Percentiles rank a stretch among this genome's conserved stretches.
These are phyloP conservation scores for Sclerotinia minor DNA, from an alignment of 2,329 filamentous ascomycete genomes.

Conservation along the genomic window DNA sequence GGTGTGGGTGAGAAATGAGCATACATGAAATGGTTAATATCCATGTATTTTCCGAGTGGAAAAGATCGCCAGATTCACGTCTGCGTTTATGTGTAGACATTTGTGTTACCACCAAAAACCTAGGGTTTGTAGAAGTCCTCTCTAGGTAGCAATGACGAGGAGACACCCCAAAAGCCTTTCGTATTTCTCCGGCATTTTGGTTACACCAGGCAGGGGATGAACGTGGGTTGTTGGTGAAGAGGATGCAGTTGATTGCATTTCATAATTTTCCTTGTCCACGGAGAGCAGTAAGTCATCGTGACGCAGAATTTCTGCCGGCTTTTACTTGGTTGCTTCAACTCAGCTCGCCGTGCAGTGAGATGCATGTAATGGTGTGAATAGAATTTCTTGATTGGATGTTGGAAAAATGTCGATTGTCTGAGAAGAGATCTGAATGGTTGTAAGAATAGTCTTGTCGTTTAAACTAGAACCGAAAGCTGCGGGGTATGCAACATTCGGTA, in stretches of 20 bases:
- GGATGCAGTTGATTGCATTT: constrained; percentile 19
- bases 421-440: constrained; percentile 18
- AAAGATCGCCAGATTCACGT: constrained; percentile 23
- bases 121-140: constrained; percentile 7
- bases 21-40: constrained; percentile 14
- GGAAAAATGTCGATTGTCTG: constrained; percentile 9
- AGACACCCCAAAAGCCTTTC: background rate
- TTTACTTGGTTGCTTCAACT: constrained; percentile 19
- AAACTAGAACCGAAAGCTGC: constrained; percentile 23
- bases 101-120: constrained; percentile 12
- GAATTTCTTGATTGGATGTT: constrained; percentile 22
- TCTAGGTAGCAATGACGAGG: constrained; percentile 7
- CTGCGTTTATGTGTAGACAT: constrained; percentile 18
- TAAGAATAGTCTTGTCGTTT: constrained; percentile 23
- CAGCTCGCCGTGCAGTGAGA: constrained; percentile 23
- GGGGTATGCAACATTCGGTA: constrained; percentile 23
- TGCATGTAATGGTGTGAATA: constrained; percentile 22
- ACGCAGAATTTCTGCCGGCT: constrained; percentile 20
- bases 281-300: constrained; percentile 15
- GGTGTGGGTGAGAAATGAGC: constrained; percentile 9
- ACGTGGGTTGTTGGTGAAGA: constrained; percentile 17
- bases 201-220: constrained; percentile 23
- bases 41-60: constrained; percentile 21
- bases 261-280: constrained; percentile 16
- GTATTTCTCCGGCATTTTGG: constrained; percentile 13